Base-by-base conservation (phyloP, 345 rosid genomes). In the Salix suchowensis region DNA sequence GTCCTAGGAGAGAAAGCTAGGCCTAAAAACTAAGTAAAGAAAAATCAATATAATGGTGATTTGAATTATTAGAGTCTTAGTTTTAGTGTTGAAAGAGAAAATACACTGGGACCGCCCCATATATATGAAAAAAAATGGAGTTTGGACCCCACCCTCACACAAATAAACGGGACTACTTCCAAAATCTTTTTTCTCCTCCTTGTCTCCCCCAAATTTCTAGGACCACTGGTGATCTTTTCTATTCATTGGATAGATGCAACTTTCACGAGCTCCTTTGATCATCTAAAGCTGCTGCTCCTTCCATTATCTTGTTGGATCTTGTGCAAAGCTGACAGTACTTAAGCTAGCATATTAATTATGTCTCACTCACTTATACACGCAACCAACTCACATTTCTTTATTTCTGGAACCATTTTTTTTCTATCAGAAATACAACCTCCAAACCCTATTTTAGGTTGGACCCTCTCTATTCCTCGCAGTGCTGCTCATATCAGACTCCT, bases 301-400 rank as follows among this genome's bases (percentile, higher is more conserved):
- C 67, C 80, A 70, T 77, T 65, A 70, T 80, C 75, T 82, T 77
- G 75, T 84, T 82, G 82, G 83, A 82, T 78, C 82, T 69, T 66
- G 82, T 79, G 87, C 73, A 69, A 66, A 74, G 37, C 58, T 78
- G 74, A 18, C 42, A 40, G 46, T 40, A 77, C 32, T 60, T 58
- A 58, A 2, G n/a, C 62, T 10, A 58, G 62, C 62, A 3, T 18
- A 23, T 19, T 46, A 60, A 67, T 67, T 36, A 39, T 65, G 30
- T 52, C 60, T 78, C 32, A 9, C 48, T 60, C 76, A 48, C 32
- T 32, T 14, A 36, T 34, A 2, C 48, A 55, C n/a, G 19, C 62
- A 75, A 60, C 5, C 66, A 30, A 1, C 28, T 5, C 39, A 18
- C 21, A 28, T 72, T 12, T 37, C 60, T 32, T 62, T 0, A 10